Base-by-base conservation (phyloP, 2,329 filamentous ascomycete species). In the Penicillium psychrosexuale region DNA sequence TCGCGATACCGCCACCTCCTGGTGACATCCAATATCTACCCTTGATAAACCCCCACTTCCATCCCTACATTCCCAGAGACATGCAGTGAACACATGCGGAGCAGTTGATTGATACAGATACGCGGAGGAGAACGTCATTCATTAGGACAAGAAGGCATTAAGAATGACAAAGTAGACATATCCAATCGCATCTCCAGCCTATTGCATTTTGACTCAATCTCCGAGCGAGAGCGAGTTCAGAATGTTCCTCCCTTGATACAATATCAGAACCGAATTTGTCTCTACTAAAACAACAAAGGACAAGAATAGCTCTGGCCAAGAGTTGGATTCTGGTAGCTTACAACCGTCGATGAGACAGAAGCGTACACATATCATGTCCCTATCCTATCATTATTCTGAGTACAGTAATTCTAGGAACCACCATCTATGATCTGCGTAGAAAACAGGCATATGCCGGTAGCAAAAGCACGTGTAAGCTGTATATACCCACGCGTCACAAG, bases 181-280 rank as follows among this genome's bases (percentile, higher is more conserved):
- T 12, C 39, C 13, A 47, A 36, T 45, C 19, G 9, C 12, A 24
- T 36, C 30, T 39, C 30, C n/a, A 22, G 15, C 4, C 30, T 12
- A 19, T 47, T 44, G 33, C 17, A 24, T 27, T 36, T 28, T 28
- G 33, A 34, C 17, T 50, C n/a, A 37, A 60, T 43, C 13, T 53
- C 33, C 42, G 53, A 8, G 40, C 13, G 44, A 57, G 39, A 55
- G 44, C 56, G 39, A 55, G 53, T 48, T 46, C 36, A 48, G 17
- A 48, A 15, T 53, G 46, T 45, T 51, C 57, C 45, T 43, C 24
- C 28, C 27, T 43, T 27, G 40, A 62, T 62, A 55, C 56, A 59
- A 62, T 55, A 49, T 53, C 47, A 53, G 55, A 47, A 53, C n/a
- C 17, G 55, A 31, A 5, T n/a, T n/a, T 12, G 33, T 47, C 50